phyloP scores from a whole-genome alignment of 2,329 filamentous ascomycete genomes.

The Coleophoma eucalyptorum region DNA sequence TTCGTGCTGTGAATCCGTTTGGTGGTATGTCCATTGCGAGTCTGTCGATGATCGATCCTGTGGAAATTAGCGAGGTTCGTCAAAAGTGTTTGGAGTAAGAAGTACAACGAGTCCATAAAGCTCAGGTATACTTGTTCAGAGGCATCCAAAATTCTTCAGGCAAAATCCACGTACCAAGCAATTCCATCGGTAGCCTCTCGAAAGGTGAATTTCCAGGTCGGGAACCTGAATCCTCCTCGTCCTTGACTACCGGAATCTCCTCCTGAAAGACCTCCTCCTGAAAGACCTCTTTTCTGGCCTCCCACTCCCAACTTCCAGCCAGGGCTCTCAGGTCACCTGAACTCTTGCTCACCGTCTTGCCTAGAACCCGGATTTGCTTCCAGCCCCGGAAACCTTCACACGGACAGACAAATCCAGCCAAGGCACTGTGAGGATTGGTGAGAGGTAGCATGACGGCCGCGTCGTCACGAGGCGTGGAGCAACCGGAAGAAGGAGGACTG shows the following conservation, averaged over 20 bases:
- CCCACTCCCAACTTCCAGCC: conserved; percentile 47
- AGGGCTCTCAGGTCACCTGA: conserved; percentile 55
- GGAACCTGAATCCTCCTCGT: too few relatives aligned
- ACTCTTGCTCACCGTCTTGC: conserved; percentile 55
- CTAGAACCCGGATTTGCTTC: conserved; percentile 56
- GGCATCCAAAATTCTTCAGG: too few relatives aligned
- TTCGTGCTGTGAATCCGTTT: conserved; percentile 73
- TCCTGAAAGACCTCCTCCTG: conserved; percentile 15
- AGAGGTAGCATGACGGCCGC: conserved; percentile 11
- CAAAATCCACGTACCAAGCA: conserved; percentile 56
- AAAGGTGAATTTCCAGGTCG: conserved; percentile 47
- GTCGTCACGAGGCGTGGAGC: conserved; percentile 8
- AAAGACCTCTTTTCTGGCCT: conserved; percentile 22
- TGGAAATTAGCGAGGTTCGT: conserved; percentile 9
- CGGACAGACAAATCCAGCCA: conserved; percentile 57
- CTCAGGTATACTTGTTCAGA: too few relatives aligned
- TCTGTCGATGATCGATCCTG: conserved; percentile 71
- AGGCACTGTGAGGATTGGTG: conserved; percentile 46
- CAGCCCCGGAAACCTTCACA: conserved; percentile 55
- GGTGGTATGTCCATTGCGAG: conserved; percentile 70
- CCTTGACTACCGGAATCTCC: conserved; percentile 16
- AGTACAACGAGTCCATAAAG: too few relatives aligned
- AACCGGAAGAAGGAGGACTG: conserved; percentile 30
- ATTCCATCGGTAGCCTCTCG: conserved; percentile 66
- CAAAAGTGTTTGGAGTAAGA: background rate